A percentile compares a stretch with the other conserved stretches of the same genome.
Evolutionary conservation across 1,139 yeast species (phyloP).

Genomic region (Saccharomyces pastorianus): DNA sequence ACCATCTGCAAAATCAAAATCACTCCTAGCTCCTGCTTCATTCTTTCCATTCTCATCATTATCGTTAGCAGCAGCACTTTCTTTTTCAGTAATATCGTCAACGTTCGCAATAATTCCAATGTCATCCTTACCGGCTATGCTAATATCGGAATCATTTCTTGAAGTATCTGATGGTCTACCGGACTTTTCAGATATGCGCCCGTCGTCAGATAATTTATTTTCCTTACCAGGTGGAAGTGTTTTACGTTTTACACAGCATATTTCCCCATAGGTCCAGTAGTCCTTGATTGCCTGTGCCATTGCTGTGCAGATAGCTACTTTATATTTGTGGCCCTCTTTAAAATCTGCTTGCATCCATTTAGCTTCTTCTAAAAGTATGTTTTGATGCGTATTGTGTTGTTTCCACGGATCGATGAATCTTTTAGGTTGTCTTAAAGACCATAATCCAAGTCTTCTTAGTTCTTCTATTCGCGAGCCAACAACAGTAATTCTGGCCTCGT

Average conservation of each 20-base stretch:
- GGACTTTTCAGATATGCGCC: background rate
- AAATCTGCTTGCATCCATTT: conserved; percentile 82
- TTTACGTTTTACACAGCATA: conserved; percentile 46
- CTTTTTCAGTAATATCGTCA: background rate
- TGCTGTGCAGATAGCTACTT: conserved; percentile 58
- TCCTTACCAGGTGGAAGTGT: background rate
- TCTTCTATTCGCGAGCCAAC: conserved; percentile 89
- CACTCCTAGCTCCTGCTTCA: background rate
- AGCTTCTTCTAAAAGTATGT: conserved; percentile 64
- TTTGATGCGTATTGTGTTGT: conserved; percentile 53
- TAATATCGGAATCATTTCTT: background rate
- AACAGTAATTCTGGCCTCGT: conserved; percentile 94
- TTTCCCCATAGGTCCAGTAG: conserved; percentile 70
- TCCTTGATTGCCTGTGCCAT: conserved; percentile 68
- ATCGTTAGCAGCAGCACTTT: background rate
- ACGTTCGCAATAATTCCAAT: background rate
- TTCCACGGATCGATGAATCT: conserved; percentile 60
- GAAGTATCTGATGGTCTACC: background rate
- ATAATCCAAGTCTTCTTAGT: conserved; percentile 72
- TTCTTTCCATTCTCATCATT: background rate
- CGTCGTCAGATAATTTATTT: background rate
- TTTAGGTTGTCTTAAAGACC: conserved; percentile 87
- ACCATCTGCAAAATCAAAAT: background rate
- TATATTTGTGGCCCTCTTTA: conserved; percentile 60
- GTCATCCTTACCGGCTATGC: background rate